Base-by-base conservation (phyloP, 805 yeast genomes). In the Cyberlindnera galapagoensis region DNA sequence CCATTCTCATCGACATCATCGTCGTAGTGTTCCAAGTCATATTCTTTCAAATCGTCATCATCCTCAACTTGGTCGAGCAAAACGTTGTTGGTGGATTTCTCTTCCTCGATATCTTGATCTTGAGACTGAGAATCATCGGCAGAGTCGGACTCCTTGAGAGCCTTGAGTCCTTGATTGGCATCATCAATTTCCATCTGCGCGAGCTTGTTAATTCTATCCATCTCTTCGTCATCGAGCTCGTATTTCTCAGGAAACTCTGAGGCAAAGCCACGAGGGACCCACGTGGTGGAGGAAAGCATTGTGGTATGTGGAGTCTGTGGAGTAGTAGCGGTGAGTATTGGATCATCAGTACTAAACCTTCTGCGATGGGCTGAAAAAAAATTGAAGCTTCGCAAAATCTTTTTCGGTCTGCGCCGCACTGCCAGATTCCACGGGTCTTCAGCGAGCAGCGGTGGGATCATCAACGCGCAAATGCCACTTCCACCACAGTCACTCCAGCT, bases 241-340 rank as follows among this genome's bases (percentile, higher is more conserved):
- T 86, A 87, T 52, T 81, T 74, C 49, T 76, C 85, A 6, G 98
- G 97, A 53, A 80, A 84, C 57, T 88, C 97, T 23, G 94, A 74
- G 18, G 98, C 94, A 57, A 70, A 82, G 5, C 98, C 98, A 51
- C 95, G 75, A 30, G 97, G 97, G 16, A 90, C 95, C 97, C 98
- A 92, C 31, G 79, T 65, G 30, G 92, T 78, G 18, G 97, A 81
- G 24, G 98, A 86, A 43, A 90, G 80, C 95, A 88, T 87, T 16
- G 13, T 13, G 13, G n/a, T 16, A n/a, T 12, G 21, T 16, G 30
- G 11, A 5, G 5, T 21, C 17, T n/a, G 26, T 10, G 13, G n/a
- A 22, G 13, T 22, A 10, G 13, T 10, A 22, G 24, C 24, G 13
- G 24, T 11, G n/a, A 7, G 7, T 9, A 7, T 22, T 7, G n/a